Evolutionary conservation across 2,329 filamentous ascomycete genomes (phyloP).

Genomic region (Cercospora sesami): DNA sequence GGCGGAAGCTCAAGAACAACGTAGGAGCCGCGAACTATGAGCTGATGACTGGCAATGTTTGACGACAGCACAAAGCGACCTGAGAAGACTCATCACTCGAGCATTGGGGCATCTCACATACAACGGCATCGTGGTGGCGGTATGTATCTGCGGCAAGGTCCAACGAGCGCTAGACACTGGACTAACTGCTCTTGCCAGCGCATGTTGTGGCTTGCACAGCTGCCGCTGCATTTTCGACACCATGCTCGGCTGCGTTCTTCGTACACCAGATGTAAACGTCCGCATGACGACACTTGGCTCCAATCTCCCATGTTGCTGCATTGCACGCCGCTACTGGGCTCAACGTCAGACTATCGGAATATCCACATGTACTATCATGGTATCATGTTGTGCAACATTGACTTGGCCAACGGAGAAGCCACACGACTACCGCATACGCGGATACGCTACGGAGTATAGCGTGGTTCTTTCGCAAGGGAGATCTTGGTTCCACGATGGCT

Average conservation of each 20-base stretch:
- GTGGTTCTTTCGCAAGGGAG: slow-evolving; percentile 1
- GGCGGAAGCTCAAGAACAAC: not conserved
- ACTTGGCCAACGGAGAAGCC: not conserved
- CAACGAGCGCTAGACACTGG: not conserved
- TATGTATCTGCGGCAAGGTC: not conserved
- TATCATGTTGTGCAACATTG: not conserved
- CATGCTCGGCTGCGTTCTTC: not conserved
- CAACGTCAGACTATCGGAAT: not conserved
- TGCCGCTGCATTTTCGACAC: not conserved
- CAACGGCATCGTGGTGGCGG: not conserved
- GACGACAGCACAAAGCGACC: not conserved
- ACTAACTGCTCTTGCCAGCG: not conserved
- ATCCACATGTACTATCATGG: not conserved
- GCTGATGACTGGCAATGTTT: slow-evolving; percentile 2
- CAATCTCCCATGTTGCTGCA: not conserved
- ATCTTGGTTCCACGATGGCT: not conserved
- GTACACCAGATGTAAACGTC: not conserved
- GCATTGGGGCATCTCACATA: not conserved
- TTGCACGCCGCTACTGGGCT: not conserved
- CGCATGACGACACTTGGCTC: not conserved
- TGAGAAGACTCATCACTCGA: not conserved
- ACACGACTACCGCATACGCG: not conserved
- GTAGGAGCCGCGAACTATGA: not conserved
- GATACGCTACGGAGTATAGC: slow-evolving; percentile 3
- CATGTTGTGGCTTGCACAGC: not conserved